phyloP scores from a whole-genome alignment of 306 rosid genomes.

The Dicorynia guianensis region DNA sequence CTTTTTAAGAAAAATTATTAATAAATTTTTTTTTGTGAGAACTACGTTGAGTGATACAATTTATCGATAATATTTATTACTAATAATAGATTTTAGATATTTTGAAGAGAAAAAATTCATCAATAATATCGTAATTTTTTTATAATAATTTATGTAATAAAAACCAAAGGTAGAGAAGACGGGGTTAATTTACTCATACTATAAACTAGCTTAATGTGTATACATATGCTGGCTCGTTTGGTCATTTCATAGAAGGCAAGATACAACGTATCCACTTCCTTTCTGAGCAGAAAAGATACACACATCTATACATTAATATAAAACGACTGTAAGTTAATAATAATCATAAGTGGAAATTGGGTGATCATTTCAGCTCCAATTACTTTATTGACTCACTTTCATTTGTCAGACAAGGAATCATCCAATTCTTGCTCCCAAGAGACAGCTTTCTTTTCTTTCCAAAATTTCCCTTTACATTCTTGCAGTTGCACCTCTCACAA shows the following conservation, averaged over 20 bases:
- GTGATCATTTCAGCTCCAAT: constrained; percentile 54
- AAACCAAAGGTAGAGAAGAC: too few relatives aligned
- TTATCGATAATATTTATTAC: too few relatives aligned
- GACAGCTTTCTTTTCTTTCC: constrained; percentile 33
- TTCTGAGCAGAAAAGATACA: constrained; percentile 22
- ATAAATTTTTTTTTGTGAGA: too few relatives aligned
- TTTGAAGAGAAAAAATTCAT: too few relatives aligned
- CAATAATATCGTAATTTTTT: too few relatives aligned
- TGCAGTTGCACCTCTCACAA: constrained; percentile 2
- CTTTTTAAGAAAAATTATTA: too few relatives aligned
- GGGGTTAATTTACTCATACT: too few relatives aligned
- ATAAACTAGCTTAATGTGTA: too few relatives aligned
- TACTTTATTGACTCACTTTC: constrained; percentile 52
- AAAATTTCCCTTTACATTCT: background rate
- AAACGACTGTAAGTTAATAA: background rate
- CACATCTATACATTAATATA: background rate
- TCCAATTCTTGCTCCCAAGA: constrained; percentile 63
- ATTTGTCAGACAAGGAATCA: constrained; percentile 62
- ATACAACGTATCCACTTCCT: constrained; percentile 38
- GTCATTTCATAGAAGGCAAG: background rate
- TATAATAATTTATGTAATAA: too few relatives aligned
- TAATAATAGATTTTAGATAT: too few relatives aligned
- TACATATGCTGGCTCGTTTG: background rate
- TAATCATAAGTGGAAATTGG: constrained; percentile 35
- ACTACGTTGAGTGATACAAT: too few relatives aligned